Evolutionary conservation across 495 filamentous ascomycete genomes (phyloP).

Genomic region (Xylaria curta): DNA sequence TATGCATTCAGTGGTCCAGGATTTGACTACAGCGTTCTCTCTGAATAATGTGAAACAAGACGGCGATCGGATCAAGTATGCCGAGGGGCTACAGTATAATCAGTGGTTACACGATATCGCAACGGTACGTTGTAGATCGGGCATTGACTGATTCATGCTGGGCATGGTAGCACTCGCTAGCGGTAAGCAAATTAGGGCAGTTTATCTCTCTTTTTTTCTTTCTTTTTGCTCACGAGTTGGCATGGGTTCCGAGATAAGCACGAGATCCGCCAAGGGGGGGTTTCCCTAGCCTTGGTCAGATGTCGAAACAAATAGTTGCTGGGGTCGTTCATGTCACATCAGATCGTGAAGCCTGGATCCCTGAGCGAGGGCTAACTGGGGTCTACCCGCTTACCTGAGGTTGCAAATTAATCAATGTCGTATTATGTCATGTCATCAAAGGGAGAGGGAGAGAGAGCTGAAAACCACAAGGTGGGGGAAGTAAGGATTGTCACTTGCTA

Average conservation of each 20-base stretch:
- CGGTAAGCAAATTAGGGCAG: not conserved
- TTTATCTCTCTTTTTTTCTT: not conserved
- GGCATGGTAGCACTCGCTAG: not conserved
- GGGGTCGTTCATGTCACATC: not conserved
- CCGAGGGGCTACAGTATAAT: not conserved
- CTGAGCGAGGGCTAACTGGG: not conserved
- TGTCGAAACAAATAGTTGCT: not conserved
- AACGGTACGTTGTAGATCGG: not conserved
- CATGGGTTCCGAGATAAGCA: not conserved
- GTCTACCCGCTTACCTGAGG: conserved; percentile 21
- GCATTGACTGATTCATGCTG: conserved; percentile 4
- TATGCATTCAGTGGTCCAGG: not conserved
- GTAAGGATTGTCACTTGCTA: not conserved
- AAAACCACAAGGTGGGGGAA: conserved; percentile 1
- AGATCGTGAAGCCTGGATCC: conserved; percentile 11
- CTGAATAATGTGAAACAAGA: not conserved
- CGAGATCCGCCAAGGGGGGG: not conserved
- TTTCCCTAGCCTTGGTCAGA: not conserved
- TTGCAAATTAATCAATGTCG: conserved; percentile 40
- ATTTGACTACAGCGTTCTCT: not conserved
- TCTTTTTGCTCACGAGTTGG: not conserved
- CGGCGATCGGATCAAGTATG: not conserved
- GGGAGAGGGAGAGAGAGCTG: conserved; percentile 10
- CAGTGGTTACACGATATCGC: not conserved
- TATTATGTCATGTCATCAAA: conserved; percentile 27